phyloP scores from a whole-genome alignment of 140 eudicot genomes.

The Stevia rebaudiana region DNA sequence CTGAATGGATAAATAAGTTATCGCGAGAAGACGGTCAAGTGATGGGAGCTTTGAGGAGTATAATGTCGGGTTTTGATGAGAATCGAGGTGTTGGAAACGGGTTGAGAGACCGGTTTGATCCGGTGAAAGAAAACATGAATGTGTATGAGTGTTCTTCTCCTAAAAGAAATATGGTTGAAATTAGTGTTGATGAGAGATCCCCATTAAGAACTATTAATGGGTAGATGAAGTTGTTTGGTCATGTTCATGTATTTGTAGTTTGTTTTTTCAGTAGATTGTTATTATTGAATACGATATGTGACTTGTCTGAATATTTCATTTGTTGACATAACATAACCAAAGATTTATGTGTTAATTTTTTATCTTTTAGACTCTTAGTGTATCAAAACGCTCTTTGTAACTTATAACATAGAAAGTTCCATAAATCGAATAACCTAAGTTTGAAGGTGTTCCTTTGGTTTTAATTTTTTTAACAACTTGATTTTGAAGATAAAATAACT shows the following conservation, averaged over 20 bases:
- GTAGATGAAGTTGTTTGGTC: conserved; percentile 22
- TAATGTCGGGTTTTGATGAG: conserved; percentile 36
- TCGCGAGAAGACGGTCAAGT: conserved; percentile 50
- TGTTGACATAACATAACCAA: conserved; percentile 30
- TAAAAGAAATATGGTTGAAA: conserved; percentile 37
- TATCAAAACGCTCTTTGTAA: no score
- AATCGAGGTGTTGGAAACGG: background rate
- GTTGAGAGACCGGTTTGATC: conserved; percentile 30
- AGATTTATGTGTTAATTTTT: background rate
- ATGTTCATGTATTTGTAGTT: background rate
- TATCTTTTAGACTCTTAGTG: no score
- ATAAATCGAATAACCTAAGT: no score
- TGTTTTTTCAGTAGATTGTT: background rate
- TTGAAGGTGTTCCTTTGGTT: no score
- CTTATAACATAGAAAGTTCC: no score
- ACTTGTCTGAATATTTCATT: conserved; percentile 21
- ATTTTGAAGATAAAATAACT: no score
- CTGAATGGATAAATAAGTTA: conserved; percentile 36
- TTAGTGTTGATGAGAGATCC: conserved; percentile 46
- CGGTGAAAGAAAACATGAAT: conserved; percentile 55
- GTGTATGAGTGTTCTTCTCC: conserved; percentile 43
- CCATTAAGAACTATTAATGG: conserved; percentile 68
- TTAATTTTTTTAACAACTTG: no score
- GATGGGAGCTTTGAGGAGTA: conserved; percentile 44
- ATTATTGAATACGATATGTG: conserved; percentile 2